These are phyloP conservation scores for slime mould (Dictyostelium discoideum) DNA, from an alignment of 78 protist species.

Conservation along the genomic window DNA sequence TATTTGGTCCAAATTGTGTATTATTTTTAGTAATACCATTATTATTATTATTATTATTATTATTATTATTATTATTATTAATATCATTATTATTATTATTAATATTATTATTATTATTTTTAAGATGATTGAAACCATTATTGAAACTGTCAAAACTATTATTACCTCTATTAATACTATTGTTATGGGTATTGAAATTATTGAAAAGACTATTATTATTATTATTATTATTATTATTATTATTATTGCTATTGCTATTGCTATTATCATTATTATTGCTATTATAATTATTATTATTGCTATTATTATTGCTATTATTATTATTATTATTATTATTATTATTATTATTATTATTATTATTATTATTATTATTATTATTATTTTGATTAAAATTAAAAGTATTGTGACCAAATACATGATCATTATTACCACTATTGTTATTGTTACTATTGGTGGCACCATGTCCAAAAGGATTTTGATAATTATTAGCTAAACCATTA, in stretches of 20 bases:
- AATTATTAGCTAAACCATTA: no score
- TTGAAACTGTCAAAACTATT: neutral
- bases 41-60: no score
- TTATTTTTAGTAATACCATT: no score
- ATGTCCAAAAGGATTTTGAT: neutral
- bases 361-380: neutral
- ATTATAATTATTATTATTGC: neutral
- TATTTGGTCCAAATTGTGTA: neutral
- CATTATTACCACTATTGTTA: no score
- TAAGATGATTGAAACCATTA: neutral
- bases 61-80: no score
- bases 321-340: no score
- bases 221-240: neutral
- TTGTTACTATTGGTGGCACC: neutral
- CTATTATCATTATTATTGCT: no score
- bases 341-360: neutral
- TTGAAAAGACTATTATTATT: neutral
- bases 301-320: neutral
- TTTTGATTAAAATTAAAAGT: neutral
- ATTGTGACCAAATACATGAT: no score
- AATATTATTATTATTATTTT: neutral
- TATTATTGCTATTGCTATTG: neutral
- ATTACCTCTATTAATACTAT: neutral
- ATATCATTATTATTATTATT: no score
- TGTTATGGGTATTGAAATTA: neutral